phyloP scores from a whole-genome alignment of 1,284 basidiomycete species.

The Ganoderma multipileum region DNA sequence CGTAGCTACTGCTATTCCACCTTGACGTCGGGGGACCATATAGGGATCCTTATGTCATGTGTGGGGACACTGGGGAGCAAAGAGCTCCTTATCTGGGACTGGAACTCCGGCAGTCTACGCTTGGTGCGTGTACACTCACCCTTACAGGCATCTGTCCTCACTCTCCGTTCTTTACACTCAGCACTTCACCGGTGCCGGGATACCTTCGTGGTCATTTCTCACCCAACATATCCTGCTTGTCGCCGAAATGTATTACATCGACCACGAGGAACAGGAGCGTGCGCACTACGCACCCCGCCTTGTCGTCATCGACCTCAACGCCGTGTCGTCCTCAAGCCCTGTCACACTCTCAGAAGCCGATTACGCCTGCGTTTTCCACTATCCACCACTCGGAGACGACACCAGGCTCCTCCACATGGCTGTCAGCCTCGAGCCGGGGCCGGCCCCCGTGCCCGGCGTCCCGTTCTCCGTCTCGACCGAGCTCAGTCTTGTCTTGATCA shows the following conservation, averaged over 20 bases:
- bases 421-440: conserved; percentile 66
- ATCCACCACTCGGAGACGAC: conserved; percentile 43
- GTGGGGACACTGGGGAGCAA: conserved; percentile 42
- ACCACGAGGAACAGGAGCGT: conserved; percentile 5
- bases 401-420: conserved; percentile 43
- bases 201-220: conserved; percentile 56
- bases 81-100: conserved; percentile 65
- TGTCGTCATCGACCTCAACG: conserved; percentile 42
- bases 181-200: conserved; percentile 37
- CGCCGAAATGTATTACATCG: conserved; percentile 15
- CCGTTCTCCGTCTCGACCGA: conserved; percentile 56
- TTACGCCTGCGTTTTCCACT: conserved; percentile 48
- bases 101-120: conserved; percentile 56
- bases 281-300: conserved; percentile 19
- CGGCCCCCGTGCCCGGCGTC: conserved; percentile 41
- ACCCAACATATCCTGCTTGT: conserved; percentile 36
- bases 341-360: conserved; percentile 39
- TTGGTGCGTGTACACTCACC: conserved; percentile 44
- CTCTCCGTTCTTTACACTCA: conserved; percentile 25
- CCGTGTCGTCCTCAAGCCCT: conserved; percentile 30
- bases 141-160: neutral
- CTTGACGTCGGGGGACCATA: conserved; percentile 53
- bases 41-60: conserved; percentile 54
- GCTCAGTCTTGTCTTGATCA: conserved; percentile 56
- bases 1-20: conserved; percentile 46